phyloP scores from a whole-genome alignment of 2,329 filamentous ascomycete species.

The Penicillium sp. region DNA sequence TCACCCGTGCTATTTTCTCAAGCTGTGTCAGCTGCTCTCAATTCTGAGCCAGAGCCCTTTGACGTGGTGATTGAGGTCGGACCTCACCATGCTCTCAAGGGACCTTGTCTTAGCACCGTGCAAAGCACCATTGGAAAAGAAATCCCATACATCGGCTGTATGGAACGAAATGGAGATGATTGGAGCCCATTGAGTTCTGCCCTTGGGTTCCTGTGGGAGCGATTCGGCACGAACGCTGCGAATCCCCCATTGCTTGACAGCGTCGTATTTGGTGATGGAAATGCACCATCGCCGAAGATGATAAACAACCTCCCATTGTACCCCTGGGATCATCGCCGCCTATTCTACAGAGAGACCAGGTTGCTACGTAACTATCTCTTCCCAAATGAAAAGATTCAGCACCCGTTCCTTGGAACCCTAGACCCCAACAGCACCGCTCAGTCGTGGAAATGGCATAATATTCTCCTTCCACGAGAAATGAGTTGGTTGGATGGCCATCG shows the following conservation, averaged over 20 bases:
- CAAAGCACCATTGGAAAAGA: conserved; percentile 20
- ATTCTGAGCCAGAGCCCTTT: conserved; percentile 9
- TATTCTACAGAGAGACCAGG: conserved; percentile 20
- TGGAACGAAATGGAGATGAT: conserved; percentile 13
- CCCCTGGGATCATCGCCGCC: conserved; percentile 17
- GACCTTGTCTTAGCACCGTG: conserved; percentile 16
- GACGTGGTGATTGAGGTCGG: conserved; percentile 24
- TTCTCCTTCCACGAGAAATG: conserved; percentile 25
- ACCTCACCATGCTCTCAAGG: conserved; percentile 29
- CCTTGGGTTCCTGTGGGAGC: conserved; percentile 17
- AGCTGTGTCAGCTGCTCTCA: conserved; percentile 18
- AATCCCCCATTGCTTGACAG: no score
- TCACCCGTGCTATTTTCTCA: conserved; percentile 30
- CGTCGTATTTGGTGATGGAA: conserved; percentile 2
- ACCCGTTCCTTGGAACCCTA: not conserved
- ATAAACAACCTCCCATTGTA: conserved; percentile 15
- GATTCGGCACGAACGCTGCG: conserved; percentile 22
- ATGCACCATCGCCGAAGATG: not conserved
- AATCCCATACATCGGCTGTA: conserved; percentile 15
- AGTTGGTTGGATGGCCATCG: conserved; percentile 32
- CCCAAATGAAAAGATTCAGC: not conserved
- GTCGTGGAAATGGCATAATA: conserved; percentile 23
- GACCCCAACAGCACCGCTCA: conserved; percentile 2
- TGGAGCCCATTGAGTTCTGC: not conserved
- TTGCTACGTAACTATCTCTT: not conserved